Conservation (phyloP, 228 moss, liverwort and hornwort genomes). For the Sphagnum magellanicum region DNA sequence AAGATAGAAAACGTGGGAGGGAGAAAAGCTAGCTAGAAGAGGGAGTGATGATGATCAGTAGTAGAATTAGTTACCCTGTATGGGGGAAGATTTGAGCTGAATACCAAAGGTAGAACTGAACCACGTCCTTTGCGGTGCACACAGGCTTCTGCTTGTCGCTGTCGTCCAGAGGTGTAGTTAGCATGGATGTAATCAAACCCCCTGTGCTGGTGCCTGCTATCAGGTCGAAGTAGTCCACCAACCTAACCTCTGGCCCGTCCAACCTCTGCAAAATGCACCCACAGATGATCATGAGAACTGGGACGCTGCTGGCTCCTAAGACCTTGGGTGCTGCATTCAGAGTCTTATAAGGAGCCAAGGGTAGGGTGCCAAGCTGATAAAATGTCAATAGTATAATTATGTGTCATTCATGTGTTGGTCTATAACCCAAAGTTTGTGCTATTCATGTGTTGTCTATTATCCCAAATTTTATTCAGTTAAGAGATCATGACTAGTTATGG, state of each 20-base stretch:
- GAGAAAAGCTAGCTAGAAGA: background rate
- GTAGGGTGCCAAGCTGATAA: no score
- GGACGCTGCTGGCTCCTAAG: no score
- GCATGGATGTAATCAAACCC: conserved; percentile 39
- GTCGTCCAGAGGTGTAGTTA: conserved; percentile 29
- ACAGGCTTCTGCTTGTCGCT: conserved; percentile 12
- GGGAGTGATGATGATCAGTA: no score
- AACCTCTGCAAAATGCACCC: conserved; percentile 11
- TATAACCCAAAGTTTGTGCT: no score
- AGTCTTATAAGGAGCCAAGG: no score
- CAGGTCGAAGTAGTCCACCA: conserved; percentile 50
- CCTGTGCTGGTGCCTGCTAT: conserved; percentile 51
- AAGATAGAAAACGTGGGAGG: background rate
- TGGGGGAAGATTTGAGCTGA: conserved; percentile 30
- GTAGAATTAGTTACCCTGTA: background rate
- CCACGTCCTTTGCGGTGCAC: conserved; percentile 15
- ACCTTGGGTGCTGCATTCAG: no score
- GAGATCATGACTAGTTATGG: no score
- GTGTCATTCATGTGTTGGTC: no score
- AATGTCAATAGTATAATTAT: no score
- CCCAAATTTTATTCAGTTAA: no score
- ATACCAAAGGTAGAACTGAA: conserved; percentile 13
- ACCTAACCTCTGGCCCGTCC: conserved; percentile 21
- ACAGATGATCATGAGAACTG: no score
- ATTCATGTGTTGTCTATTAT: no score